Base-by-base conservation (phyloP, 1,139 yeast genomes). In the Trichomonascaceae sp. region DNA sequence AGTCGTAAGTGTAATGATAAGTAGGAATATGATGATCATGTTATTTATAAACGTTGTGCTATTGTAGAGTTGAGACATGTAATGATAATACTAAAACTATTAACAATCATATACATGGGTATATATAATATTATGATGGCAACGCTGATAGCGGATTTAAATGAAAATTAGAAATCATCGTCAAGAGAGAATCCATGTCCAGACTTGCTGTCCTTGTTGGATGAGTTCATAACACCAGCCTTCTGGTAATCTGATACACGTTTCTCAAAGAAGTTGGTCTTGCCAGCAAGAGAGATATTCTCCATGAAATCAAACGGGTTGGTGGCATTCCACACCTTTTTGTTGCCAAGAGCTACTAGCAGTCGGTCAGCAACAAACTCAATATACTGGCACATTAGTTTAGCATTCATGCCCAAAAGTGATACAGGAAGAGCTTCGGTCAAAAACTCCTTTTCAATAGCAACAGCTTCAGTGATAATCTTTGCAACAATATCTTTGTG, bases 271-370 rank as follows among this genome's bases (percentile, higher is more conserved):
- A 95, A 93, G 79, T 93, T 93, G 65, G 99, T 91, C 82, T 93
- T 93, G 74, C 99, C 99, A 57, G 96, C 95, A 66, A 93, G 82
- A 22, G 98, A 90, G 67, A 90, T 90, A 78, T 90, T 90, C 77
- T 93, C 99, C 99, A 93, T 93, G 70, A 91, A 93, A 74, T 91
- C 98, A 72, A 93, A 93, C 71, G 99, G 99, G 72, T 93, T 95
- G 59, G 87, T 76, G 58, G 80, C 93, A 68, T 89, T 88, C 82
- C 84, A 93, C 60, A 81, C 79, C 78, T 91, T 90, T 73, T 85
- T 79, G 79, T 89, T 88, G 63, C 99, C 99, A 63, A 93, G 81
- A 12, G 98, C 81, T 52, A 88, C 82, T 60, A 93, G 80, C 67
- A 93, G 80, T 75, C 98, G 83, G 76, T 93, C 99, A 66, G 99